phyloP scores from a whole-genome alignment of 2,329 filamentous ascomycete species.

The Alternaria ethzedia region DNA sequence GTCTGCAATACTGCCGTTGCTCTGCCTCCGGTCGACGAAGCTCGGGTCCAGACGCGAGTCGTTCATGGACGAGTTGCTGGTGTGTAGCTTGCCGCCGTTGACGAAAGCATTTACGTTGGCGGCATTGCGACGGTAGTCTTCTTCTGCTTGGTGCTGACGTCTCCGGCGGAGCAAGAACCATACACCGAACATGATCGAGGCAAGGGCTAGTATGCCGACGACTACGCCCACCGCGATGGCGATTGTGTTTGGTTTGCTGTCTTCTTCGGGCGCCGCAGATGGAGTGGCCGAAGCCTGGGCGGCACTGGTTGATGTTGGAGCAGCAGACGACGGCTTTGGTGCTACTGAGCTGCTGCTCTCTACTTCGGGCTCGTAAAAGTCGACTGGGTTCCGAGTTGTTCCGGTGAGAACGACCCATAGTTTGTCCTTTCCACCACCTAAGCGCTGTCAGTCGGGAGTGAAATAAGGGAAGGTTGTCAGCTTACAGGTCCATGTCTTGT shows the following conservation, averaged over 20 bases:
- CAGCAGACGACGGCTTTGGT: conserved; percentile 17
- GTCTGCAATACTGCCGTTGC: conserved; percentile 94
- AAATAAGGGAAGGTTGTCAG: conserved; percentile 9
- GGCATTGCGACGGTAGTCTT: conserved; percentile 82
- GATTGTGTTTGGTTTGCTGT: conserved; percentile 67
- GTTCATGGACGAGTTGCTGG: conserved; percentile 72
- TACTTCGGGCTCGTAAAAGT: conserved; percentile 36
- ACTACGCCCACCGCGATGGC: conserved; percentile 89
- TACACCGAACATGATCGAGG: conserved; percentile 68
- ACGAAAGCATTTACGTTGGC: conserved; percentile 78
- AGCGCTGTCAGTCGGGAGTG: conserved; percentile 25
- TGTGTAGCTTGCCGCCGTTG: conserved; percentile 65
- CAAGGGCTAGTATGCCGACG: conserved; percentile 76
- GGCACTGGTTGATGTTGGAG: conserved; percentile 27
- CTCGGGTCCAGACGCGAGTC: conserved; percentile 86
- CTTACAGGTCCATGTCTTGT: conserved; percentile 67
- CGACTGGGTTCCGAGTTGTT: conserved; percentile 48
- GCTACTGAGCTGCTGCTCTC: conserved; percentile 24
- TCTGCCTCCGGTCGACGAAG: conserved; percentile 82
- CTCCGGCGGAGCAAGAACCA: conserved; percentile 79
- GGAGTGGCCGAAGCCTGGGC: conserved; percentile 34
- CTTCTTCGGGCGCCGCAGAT: conserved; percentile 41
- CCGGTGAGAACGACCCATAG: conserved; percentile 62
- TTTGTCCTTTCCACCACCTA: conserved; percentile 64
- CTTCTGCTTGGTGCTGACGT: conserved; percentile 78